Evolutionary conservation across 1,284 basidiomycete genomes (phyloP).

Genomic region (Heterobasidion occidentale): DNA sequence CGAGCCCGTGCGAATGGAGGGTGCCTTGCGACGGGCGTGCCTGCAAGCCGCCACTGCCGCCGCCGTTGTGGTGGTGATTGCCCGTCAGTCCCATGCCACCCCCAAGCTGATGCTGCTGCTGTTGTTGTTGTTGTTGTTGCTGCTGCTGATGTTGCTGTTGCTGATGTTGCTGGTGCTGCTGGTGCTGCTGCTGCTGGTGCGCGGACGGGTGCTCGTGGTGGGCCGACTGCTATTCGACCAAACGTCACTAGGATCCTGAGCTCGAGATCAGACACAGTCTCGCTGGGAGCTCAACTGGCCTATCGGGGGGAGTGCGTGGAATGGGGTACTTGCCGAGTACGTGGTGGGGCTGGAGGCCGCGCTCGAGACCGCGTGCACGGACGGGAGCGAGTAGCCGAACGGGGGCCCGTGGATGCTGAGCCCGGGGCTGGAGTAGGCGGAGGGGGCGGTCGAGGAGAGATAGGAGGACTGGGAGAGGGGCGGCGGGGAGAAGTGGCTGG

Average conservation of each 20-base stretch:
- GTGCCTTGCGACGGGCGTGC: neutral
- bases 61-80: neutral
- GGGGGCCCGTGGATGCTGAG: slow-evolving; percentile 24
- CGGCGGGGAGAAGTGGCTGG: slow-evolving; percentile 7
- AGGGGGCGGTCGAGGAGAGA: slow-evolving; percentile 8
- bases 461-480: slow-evolving; percentile 7
- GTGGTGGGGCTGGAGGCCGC: slow-evolving; percentile 60
- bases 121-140: slow-evolving; percentile 7
- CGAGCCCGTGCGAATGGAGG: slow-evolving; percentile 11
- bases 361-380: slow-evolving; percentile 31
- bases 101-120: neutral
- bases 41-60: neutral
- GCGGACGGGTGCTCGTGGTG: slow-evolving; percentile 36
- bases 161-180: slow-evolving; percentile 4
- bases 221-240: slow-evolving; percentile 49
- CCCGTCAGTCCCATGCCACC: slow-evolving; percentile 4
- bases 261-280: slow-evolving; percentile 21
- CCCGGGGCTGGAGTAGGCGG: slow-evolving; percentile 10
- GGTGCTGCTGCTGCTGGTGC: slow-evolving; percentile 22
- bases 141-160: slow-evolving; percentile 7
- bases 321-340: slow-evolving; percentile 72
- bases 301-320: slow-evolving; percentile 13
- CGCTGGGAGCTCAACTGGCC: slow-evolving; percentile 19
- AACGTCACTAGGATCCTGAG: slow-evolving; percentile 41
- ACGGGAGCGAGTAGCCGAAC: slow-evolving; percentile 62